Evolutionary conservation across 2,329 filamentous ascomycete genomes (phyloP).

Genomic region (Scleromitrula shiraiana): DNA sequence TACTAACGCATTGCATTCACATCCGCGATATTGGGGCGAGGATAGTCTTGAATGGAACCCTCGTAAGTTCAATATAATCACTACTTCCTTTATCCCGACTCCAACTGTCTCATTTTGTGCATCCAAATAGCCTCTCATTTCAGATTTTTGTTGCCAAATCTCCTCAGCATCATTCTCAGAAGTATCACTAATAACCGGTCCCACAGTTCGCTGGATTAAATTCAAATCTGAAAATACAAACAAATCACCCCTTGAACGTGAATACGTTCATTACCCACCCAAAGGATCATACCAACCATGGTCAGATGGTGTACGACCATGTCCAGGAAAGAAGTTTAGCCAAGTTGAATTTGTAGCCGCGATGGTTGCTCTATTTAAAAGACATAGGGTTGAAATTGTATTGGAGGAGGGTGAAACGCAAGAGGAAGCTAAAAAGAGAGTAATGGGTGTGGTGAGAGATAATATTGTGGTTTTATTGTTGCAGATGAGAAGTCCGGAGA

Average conservation of each 20-base stretch:
- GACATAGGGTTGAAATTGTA: constrained; percentile 8
- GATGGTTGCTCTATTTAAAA: constrained; percentile 7
- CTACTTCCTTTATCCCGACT: neutral
- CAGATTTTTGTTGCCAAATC: neutral
- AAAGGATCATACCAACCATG: constrained; percentile 13
- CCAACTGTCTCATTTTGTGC: neutral
- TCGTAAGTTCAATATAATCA: neutral
- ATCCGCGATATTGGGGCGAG: neutral
- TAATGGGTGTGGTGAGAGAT: constrained; percentile 12
- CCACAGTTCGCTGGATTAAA: neutral
- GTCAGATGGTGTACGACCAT: constrained; percentile 14
- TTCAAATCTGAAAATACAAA: neutral
- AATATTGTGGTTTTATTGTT: constrained; percentile 14
- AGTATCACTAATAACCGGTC: too few species aligned
- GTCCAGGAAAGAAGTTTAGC: constrained; percentile 19
- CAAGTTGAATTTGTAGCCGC: constrained; percentile 21
- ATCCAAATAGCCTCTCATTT: neutral
- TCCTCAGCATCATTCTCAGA: too few species aligned
- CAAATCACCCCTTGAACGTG: neutral
- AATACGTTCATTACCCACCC: constrained; percentile 4
- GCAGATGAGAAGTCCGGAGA: constrained; percentile 16
- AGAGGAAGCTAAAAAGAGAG: neutral
- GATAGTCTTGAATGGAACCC: neutral
- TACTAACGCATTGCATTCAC: neutral
- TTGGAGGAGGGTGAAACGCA: neutral